Conservation (phyloP, 2,329 filamentous ascomycete species). For the Pseudogymnoascus sp. region DNA sequence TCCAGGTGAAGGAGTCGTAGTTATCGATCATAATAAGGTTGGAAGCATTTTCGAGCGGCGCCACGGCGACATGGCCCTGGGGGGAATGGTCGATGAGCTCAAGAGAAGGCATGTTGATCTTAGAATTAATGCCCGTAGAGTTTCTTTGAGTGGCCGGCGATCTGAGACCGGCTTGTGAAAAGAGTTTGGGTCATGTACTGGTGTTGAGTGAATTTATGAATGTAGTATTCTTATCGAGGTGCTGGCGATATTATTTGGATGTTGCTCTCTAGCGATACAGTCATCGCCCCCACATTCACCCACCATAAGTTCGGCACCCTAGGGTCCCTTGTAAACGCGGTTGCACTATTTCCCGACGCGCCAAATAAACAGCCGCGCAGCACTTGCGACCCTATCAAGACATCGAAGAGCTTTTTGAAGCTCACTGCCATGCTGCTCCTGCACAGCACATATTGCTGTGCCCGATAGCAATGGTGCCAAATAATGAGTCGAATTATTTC, state of each 20-base stretch:
- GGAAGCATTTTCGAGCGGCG: conserved; percentile 68
- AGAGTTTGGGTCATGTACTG: background rate
- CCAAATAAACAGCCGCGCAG: conserved; percentile 11
- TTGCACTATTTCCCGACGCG: conserved; percentile 10
- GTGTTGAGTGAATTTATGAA: background rate
- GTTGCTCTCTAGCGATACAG: background rate
- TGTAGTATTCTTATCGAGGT: background rate
- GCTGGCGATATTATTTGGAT: background rate
- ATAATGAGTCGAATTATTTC: conserved; percentile 66
- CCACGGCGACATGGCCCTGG: conserved; percentile 68
- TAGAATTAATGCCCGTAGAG: background rate
- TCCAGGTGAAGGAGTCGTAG: conserved; percentile 99
- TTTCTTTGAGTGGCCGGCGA: background rate
- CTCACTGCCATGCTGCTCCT: conserved; percentile 20
- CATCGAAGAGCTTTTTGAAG: conserved; percentile 20
- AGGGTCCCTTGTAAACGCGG: background rate
- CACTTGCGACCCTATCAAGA: conserved; percentile 6
- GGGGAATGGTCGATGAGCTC: conserved; percentile 75
- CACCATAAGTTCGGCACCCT: background rate
- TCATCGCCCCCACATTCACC: conserved; percentile 5
- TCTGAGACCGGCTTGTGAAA: background rate
- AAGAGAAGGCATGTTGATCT: conserved; percentile 35
- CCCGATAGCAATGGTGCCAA: conserved; percentile 61
- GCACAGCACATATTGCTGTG: conserved; percentile 34
- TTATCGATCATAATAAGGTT: conserved; percentile 97